Conservation (phyloP, 1,139 yeast genomes). For the Kodamaea anthophila region DNA sequence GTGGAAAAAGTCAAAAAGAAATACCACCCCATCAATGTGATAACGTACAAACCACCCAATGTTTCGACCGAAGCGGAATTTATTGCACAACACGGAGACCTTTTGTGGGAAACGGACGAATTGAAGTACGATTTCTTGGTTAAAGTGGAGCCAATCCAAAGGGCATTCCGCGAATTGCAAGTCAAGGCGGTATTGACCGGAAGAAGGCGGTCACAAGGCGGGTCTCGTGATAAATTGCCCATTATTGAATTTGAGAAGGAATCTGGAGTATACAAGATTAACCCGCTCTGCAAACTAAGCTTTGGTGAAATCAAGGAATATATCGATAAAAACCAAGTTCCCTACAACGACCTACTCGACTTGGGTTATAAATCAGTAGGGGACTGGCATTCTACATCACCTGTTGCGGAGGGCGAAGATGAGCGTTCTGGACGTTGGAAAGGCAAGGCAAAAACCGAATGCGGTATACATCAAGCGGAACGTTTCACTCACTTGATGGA, state of each 20-base stretch:
- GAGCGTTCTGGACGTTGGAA: slow-evolving; percentile 97
- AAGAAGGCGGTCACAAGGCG: slow-evolving; percentile 87
- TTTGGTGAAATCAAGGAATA: slow-evolving; percentile 67
- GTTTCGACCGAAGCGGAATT: slow-evolving; percentile 60
- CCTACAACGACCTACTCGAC: slow-evolving; percentile 79
- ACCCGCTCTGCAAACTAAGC: slow-evolving; percentile 84
- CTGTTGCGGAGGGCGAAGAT: slow-evolving; percentile 87
- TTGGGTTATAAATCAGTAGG: slow-evolving; percentile 89
- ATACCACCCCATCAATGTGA: slow-evolving; percentile 47
- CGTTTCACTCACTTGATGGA: slow-evolving; percentile 57
- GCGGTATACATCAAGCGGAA: slow-evolving; percentile 86
- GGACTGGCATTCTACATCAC: slow-evolving; percentile 91
- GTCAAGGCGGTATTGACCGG: slow-evolving; percentile 90
- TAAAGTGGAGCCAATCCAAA: slow-evolving; percentile 87
- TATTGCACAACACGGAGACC: slow-evolving; percentile 59
- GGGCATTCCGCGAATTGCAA: slow-evolving; percentile 69
- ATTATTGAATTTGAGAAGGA: slow-evolving; percentile 70
- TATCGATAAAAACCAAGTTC: slow-evolving; percentile 65
- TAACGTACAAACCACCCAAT: slow-evolving; percentile 61
- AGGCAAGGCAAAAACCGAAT: slow-evolving; percentile 87
- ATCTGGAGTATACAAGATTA: slow-evolving; percentile 72
- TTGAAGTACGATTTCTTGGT: slow-evolving; percentile 76
- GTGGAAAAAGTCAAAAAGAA: slow-evolving; percentile 50
- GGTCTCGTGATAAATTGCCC: slow-evolving; percentile 65
- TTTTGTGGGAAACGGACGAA: slow-evolving; percentile 82